A percentile compares a stretch with the other conserved stretches of the same genome.
Evolutionary conservation across 2,329 filamentous ascomycete genomes (phyloP).

Genomic region (Hypocrella siamensis): DNA sequence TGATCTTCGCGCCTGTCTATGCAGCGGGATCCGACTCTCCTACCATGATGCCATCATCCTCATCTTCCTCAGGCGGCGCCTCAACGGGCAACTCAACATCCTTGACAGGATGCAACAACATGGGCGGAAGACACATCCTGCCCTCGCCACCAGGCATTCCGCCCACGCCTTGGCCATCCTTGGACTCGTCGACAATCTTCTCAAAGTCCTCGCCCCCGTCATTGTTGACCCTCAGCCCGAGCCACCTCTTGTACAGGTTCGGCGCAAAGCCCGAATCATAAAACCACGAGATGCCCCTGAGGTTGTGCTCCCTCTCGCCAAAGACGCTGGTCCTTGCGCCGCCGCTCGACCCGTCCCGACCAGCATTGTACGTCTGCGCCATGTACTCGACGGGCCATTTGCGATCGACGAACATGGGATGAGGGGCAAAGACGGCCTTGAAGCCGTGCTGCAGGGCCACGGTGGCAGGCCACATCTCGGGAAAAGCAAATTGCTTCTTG

Average conservation of each 20-base stretch:
- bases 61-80: constrained; percentile 31
- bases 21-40: constrained; percentile 30
- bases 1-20: no score
- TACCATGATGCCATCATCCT: no score
- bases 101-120: constrained; percentile 83
- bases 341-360: constrained; percentile 59
- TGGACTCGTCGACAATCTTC: constrained; percentile 35
- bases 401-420: constrained; percentile 77
- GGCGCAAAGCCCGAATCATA: constrained; percentile 73
- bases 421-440: constrained; percentile 83
- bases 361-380: constrained; percentile 66
- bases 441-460: constrained; percentile 80
- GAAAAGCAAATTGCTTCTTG: constrained; percentile 79
- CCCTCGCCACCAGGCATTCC: constrained; percentile 55
- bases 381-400: constrained; percentile 71
- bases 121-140: constrained; percentile 79
- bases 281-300: constrained; percentile 79
- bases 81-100: constrained; percentile 51
- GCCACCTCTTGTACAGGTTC: constrained; percentile 72
- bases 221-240: constrained; percentile 66
- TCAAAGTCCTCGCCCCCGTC: constrained; percentile 68
- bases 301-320: constrained; percentile 78
- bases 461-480: constrained; percentile 90
- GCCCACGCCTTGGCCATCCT: constrained; percentile 30
- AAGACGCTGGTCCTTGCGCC: constrained; percentile 59